phyloP scores from a whole-genome alignment of 805 yeast species.

The Cyberlindnera maritima region DNA sequence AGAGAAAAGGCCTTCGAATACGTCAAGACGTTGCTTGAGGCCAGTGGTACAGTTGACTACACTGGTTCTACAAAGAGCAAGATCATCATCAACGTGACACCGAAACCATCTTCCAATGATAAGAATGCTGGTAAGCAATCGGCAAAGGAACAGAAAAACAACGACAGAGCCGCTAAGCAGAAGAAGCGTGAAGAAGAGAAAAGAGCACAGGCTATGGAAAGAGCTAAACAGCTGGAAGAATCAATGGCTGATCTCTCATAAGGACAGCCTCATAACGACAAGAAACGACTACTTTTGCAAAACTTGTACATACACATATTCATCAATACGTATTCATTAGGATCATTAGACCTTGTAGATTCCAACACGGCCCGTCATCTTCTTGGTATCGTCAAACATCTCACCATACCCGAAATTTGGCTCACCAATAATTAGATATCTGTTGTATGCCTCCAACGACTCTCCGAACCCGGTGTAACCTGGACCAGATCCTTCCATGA shows the following conservation, averaged over 20 bases:
- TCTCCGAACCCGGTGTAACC: constrained; percentile 44
- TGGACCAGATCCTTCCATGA: constrained; percentile 21
- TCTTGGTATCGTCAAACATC: constrained; percentile 20
- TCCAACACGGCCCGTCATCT: constrained; percentile 34
- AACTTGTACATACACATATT: neutral
- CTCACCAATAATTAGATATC: constrained; percentile 37
- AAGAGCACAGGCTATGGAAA: constrained; percentile 19
- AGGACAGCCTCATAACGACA: no score
- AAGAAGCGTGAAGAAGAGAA: constrained; percentile 25
- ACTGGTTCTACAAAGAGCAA: constrained; percentile 31
- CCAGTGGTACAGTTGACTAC: constrained; percentile 24
- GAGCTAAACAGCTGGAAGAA: constrained; percentile 15
- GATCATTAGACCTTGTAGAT: constrained; percentile 15
- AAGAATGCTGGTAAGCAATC: constrained; percentile 18
- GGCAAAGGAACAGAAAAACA: constrained; percentile 16
- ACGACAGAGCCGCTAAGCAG: constrained; percentile 26
- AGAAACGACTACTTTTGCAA: no score
- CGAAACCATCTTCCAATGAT: constrained; percentile 22
- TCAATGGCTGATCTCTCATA: constrained; percentile 2
- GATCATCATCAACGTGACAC: constrained; percentile 28
- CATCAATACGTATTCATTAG: neutral
- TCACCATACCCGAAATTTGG: constrained; percentile 36
- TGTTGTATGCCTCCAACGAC: constrained; percentile 30
- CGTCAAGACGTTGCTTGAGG: constrained; percentile 29
- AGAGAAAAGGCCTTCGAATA: constrained; percentile 33